Evolutionary conservation across 345 rosid genomes (phyloP), one percentile per base, ranked within the genome.

Genomic region (Aurinia saxatilis): DNA sequence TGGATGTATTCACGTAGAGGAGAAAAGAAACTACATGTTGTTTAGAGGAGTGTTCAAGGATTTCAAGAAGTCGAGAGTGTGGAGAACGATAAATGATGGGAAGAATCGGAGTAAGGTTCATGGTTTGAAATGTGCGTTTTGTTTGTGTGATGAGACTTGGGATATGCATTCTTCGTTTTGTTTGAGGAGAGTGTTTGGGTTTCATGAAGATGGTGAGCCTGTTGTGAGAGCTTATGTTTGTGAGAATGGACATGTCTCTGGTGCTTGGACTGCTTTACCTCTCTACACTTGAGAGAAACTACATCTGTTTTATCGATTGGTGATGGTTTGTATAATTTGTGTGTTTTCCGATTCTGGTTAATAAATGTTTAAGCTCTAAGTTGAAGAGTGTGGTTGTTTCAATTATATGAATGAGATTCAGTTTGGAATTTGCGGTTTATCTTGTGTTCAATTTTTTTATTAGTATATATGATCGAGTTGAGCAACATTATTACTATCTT

Each of bases 151-250:
- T 7, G 79, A 86, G 75, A 87, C 89, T 0, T 93, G 99, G 97
- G 97, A 90, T 75, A 40, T 93, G 66, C 92, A 81, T 62, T 84
- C 97, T 1, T 83, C 97, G 10, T 93, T 90, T 78, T 93, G 99
- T 60, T 81, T 93, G 84, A 81, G 76, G 72, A 71, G 96, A 66
- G 79, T 60, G 10, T 86, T 73, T 6, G 92, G 91, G 60, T 93
- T 67, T 73, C 99, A 90, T 34, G 97, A 93, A 3, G 97, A 93
- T 37, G 97, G 97, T 0, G 97, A 93, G 58, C 99, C 96, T 0
- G 89, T 90, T 19, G 97, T 90, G 10, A 80, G 99, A 70, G 99
- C 99, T 65, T 93, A 79, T 77, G 96, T 90, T 0, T 93, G 99
- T 68, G 96, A 93, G 74, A 90, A 90, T 73, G 97, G 97, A 3